Evolutionary conservation across 2,329 filamentous ascomycete genomes (phyloP).

Genomic region (Penicillium polonicum): DNA sequence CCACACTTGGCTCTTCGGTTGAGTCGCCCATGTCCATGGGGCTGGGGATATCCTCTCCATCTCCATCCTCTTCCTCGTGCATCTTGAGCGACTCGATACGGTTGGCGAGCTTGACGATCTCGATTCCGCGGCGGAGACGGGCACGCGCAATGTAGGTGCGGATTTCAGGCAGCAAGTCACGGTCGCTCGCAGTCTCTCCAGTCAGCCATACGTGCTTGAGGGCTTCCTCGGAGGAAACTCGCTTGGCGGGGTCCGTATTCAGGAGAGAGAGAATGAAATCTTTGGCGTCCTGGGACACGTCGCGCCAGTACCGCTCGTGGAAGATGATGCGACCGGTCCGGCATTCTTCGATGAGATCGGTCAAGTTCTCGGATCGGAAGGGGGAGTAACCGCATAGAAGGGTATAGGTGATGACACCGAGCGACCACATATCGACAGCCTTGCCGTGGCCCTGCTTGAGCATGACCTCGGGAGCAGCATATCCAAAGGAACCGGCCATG

Average conservation of each 20-base stretch:
- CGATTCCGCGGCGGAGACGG: conserved; percentile 87
- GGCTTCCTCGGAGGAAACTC: conserved; percentile 77
- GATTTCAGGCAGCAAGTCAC: conserved; percentile 97
- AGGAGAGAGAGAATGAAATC: conserved; percentile 84
- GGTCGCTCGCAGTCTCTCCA: conserved; percentile 86
- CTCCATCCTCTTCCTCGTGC: conserved; percentile 84
- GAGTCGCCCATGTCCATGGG: conserved; percentile 58
- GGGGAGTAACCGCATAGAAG: conserved; percentile 97
- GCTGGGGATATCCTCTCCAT: conserved; percentile 66
- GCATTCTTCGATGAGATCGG: conserved; percentile 93
- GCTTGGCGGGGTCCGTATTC: conserved; percentile 71
- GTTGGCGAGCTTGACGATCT: conserved; percentile 93
- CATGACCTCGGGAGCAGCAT: conserved; percentile 98
- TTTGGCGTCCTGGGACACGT: conserved; percentile 93
- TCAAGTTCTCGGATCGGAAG: conserved; percentile 90
- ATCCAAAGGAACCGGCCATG: conserved; percentile 98
- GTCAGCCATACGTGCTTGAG: conserved; percentile 84
- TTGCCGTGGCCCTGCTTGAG: conserved; percentile 96
- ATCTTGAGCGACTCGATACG: conserved; percentile 93
- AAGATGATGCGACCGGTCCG: conserved; percentile 80
- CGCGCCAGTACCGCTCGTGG: conserved; percentile 98
- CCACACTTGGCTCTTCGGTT: conserved; percentile 40
- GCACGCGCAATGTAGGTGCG: conserved; percentile 89
- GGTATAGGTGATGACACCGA: conserved; percentile 98
- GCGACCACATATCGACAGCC: conserved; percentile 98